Evolutionary conservation across 2,329 filamentous ascomycete genomes (phyloP), one percentile per base, ranked within the genome.

Genomic region (Colletotrichum tropicale): DNA sequence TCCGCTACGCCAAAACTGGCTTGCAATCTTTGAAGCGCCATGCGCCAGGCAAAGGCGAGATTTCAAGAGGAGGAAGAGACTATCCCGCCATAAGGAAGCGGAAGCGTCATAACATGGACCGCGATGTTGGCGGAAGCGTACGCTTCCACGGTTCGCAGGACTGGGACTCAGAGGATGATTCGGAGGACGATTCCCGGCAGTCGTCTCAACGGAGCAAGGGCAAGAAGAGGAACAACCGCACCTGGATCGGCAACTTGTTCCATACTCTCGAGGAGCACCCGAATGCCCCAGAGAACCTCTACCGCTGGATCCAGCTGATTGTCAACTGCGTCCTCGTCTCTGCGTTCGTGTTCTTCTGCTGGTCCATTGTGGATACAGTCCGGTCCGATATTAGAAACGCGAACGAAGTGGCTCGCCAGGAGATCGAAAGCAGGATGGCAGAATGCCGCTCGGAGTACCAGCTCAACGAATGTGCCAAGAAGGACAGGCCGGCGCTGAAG

Each of bases 301-400:
- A 89, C 64, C 88, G 88, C 76, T 93, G 91, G 89, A 83, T 93
- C 38, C 88, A 90, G 71, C 85, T 93, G 5, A 81, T 89, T 4
- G 90, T 95, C 85, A 95, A 95, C 81, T 82, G 92, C 62, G 89
- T 91, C 75, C 86, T 94, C 18, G 88, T 93, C 7, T 83, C 84
- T 6, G 83, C 89, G 15, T 84, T 89, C 70, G 85, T 92, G 55
- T 96, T 94, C 83, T 87, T 95, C 58, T 76, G 71, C 60, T 95
- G 93, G 86, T 88, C 90, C 2, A 90, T 95, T 79, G 91, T 94
- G 78, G 87, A 89, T 16, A 93, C 94, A 10, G 92, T 97, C 68
- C 92, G 93, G 16, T 89, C 90, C 28, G 96, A 98, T 82, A 93
- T 98, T 38, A 88, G 92, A 76, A 91, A 93, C 68, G 94, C 94